These are phyloP conservation scores for Bipolaris oryzae DNA, from an alignment of 2,329 filamentous ascomycete species.

Conservation along the genomic window DNA sequence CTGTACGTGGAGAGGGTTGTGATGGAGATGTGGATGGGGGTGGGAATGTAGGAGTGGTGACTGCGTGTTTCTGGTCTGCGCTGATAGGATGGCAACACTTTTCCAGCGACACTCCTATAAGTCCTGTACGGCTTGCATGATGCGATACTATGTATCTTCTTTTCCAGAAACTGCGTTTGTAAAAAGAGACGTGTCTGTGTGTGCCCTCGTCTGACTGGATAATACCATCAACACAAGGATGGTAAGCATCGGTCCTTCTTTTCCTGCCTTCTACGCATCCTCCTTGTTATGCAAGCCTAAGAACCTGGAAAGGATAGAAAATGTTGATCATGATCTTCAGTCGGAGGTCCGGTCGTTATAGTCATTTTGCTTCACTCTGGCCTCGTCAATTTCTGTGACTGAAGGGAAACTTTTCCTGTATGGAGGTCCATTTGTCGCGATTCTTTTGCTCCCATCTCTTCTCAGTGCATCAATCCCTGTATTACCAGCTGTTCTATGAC, in stretches of 20 bases:
- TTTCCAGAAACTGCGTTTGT: no score
- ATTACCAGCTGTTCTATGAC: neutral
- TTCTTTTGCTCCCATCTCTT: neutral
- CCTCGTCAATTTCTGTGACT: no score
- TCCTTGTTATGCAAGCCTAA: neutral
- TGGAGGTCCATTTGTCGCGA: neutral
- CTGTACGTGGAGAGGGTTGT: neutral
- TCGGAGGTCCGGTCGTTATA: neutral
- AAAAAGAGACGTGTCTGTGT: no score
- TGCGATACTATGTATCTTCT: no score
- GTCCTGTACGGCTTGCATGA: no score
- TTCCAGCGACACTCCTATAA: no score
- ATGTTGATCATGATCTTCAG: neutral
- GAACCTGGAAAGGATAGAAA: no score
- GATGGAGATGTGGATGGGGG: neutral
- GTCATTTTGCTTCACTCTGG: neutral
- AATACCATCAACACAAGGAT: no score
- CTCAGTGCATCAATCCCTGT: neutral
- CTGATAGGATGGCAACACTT: no score
- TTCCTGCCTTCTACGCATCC: neutral
- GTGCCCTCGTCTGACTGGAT: no score
- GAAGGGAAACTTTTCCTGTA: neutral
- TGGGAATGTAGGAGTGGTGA: no score
- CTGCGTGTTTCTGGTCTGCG: neutral
- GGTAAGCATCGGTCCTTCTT: no score